Evolutionary conservation across 2,329 filamentous ascomycete species (phyloP).

Genomic region (Elsinoe perseae): DNA sequence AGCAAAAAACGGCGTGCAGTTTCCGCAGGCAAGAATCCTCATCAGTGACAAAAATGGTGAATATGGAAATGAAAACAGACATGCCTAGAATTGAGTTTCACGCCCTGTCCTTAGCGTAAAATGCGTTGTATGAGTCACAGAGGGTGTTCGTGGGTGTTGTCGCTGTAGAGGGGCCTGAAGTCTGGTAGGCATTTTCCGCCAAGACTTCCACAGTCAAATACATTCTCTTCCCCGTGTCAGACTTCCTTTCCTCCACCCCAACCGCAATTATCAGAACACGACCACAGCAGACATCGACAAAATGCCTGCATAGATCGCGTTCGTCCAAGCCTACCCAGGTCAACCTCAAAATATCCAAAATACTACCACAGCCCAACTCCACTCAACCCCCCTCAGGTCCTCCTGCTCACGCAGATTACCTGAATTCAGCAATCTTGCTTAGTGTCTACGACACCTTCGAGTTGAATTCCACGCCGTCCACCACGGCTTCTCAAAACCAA

Average conservation of each 20-base stretch:
- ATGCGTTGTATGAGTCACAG: too few species aligned
- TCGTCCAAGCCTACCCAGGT: not conserved
- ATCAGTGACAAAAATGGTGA: too few species aligned
- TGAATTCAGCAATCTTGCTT: conserved; percentile 57
- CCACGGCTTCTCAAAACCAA: conserved; percentile 67
- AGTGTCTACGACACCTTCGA: conserved; percentile 41
- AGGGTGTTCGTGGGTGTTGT: too few species aligned
- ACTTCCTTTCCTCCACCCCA: not conserved
- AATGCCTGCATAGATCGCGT: conserved; percentile 13
- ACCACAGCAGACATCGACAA: conserved; percentile 1
- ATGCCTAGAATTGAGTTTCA: too few species aligned
- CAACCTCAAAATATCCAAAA: conserved; percentile 8
- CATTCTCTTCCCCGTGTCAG: not conserved
- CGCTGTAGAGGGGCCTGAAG: too few species aligned
- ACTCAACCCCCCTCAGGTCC: conserved; percentile 1
- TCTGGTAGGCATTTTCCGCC: too few species aligned
- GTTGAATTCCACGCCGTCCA: conserved; percentile 68
- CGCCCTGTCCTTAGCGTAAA: too few species aligned
- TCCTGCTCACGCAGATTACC: conserved; percentile 25
- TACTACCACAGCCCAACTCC: conserved; percentile 5
- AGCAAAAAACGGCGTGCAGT: too few species aligned
- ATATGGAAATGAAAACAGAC: too few species aligned
- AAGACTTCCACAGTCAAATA: not conserved
- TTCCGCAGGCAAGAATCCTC: too few species aligned
- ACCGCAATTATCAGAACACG: not conserved